Evolutionary conservation across 495 filamentous ascomycete species (phyloP), one percentile per base, ranked within the genome.

Genomic region (Symbiotaphrina buchneri): DNA sequence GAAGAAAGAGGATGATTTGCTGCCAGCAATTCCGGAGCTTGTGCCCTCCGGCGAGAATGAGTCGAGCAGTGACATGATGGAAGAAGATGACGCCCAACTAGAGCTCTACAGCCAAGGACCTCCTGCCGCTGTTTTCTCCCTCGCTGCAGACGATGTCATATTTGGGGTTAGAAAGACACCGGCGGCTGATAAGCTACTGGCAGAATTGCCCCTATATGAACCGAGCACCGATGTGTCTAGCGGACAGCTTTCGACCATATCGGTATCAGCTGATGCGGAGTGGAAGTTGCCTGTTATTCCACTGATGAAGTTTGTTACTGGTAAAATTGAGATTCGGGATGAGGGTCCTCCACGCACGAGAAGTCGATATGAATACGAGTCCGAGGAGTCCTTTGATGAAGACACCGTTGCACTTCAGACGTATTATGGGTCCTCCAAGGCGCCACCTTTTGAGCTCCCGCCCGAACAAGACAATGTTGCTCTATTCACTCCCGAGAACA

Each of bases 401-500:
- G 29, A 38, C 40, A 10, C 41, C 22, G 22, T 8, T 13, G 22
- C 18, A 14, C 30, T 22, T 32, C 30, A 13, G n/a, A n/a, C n/a
- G n/a, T n/a, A n/a, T n/a, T 32, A 32, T 11, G 30, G 30, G 5
- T 22, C 30, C 2, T 22, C 30, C 10, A 32, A 32, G 10, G 20
- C 20, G 18, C 11, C 18, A 19, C 21, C 13, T 8, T 34, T 28
- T 15, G 21, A 34, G 17, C 54, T 78, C 3, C 58, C 59, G 0
- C 74, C 84, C 6, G 75, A 79, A 41, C 71, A 74, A 40, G 68
- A 63, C 2, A 63, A 75, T 33, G 77, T 92, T 37, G 84, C 83
- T 2, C 56, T 97, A 5, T 97, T 95, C 54, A 66, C 68, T 28
- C 74, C 82, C 0, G 81, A 92, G 34, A 87, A 85, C 55, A 90